A percentile compares a stretch with the other conserved stretches of the same genome.
These are phyloP conservation scores for Protomyces pachydermus DNA, from an alignment of 1,139 yeast species.

Conservation along the genomic window DNA sequence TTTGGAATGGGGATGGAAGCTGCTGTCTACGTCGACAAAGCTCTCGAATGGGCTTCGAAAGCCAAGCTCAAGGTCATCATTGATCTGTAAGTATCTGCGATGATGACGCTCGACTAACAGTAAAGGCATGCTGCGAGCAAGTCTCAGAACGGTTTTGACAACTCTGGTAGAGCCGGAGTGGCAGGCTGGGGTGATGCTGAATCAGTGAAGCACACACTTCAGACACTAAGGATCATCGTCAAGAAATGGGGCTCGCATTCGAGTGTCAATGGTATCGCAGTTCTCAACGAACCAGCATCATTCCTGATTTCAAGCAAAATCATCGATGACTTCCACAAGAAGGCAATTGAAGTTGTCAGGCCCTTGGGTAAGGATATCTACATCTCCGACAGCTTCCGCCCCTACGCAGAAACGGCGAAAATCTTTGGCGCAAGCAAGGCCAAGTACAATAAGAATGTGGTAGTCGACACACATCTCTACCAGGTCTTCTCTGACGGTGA, in stretches of 20 bases:
- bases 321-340: conserved; percentile 52
- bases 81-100: too few species aligned
- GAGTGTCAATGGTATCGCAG: conserved; percentile 75
- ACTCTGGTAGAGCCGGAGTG: conserved; percentile 75
- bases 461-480: conserved; percentile 48
- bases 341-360: neutral
- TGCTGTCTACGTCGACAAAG: conserved; percentile 43
- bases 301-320: conserved; percentile 55
- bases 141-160: conserved; percentile 94
- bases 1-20: conserved; percentile 40
- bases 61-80: too few species aligned
- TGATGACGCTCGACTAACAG: conserved; percentile 35
- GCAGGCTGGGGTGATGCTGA: conserved; percentile 46
- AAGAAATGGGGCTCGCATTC: conserved; percentile 62
- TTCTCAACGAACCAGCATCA: conserved; percentile 86
- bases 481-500: conserved; percentile 73
- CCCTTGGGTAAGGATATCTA: neutral
- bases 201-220: conserved; percentile 45
- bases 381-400: conserved; percentile 1
- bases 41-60: too few species aligned
- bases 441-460: conserved; percentile 2
- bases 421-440: neutral
- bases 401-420: too few species aligned
- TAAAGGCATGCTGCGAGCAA: too few species aligned
- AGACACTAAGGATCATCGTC: conserved; percentile 47